A percentile compares a stretch with the other conserved stretches of the same genome.
These are phyloP conservation scores for Heritiera littoralis DNA, from an alignment of 345 rosid species.

Conservation along the genomic window DNA sequence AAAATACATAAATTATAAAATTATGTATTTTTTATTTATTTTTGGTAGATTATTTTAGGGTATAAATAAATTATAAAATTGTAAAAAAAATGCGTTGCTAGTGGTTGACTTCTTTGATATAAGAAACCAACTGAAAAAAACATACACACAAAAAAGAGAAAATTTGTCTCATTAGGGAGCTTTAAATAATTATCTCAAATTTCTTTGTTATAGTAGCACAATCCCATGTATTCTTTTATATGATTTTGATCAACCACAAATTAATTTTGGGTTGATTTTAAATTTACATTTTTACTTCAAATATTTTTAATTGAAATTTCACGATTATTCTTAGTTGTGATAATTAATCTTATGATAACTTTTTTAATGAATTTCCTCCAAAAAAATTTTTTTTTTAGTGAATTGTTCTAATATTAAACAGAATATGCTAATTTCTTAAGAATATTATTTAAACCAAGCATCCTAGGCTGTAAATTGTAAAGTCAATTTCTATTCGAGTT, in stretches of 20 bases:
- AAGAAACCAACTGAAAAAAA: not conserved
- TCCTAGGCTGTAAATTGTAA: no score
- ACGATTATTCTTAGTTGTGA: not conserved
- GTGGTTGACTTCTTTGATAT: constrained; percentile 18
- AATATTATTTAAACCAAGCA: not conserved
- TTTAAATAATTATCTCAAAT: not conserved
- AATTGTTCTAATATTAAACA: no score
- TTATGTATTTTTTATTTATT: no score
- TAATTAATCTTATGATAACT: not conserved
- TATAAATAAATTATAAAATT: not conserved
- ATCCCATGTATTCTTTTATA: not conserved
- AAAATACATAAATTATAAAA: no score
- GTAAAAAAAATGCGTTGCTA: not conserved
- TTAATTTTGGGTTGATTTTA: not conserved
- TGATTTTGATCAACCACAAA: not conserved
- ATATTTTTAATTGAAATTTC: not conserved
- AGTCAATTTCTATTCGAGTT: no score
- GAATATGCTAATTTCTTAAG: no score
- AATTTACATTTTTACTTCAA: not conserved
- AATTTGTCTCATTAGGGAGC: constrained; percentile 10
- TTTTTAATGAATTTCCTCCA: not conserved
- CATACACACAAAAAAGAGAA: constrained; percentile 6
- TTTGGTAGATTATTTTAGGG: not conserved
- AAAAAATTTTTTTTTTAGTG: not conserved
- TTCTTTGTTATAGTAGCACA: constrained; percentile 4